Evolutionary conservation across 1,284 basidiomycete genomes (phyloP), one percentile per base, ranked within the genome.

Genomic region (Xerocomus minutiporus): DNA sequence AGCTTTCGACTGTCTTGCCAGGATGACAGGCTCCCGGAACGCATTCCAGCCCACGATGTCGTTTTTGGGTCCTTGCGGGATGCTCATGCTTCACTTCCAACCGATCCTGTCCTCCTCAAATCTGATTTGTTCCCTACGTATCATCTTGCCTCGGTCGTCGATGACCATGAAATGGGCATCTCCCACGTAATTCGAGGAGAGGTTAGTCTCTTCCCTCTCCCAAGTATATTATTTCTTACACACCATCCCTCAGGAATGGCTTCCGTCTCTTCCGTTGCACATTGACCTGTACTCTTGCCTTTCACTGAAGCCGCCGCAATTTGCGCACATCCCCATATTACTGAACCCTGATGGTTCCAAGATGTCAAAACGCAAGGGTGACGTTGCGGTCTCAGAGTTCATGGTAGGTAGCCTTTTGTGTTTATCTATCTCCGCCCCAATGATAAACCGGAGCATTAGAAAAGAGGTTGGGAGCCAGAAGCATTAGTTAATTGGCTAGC

Each of bases 141-240:
- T 66, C 97, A 99, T 60, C 81, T 99, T 2, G 96, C 97, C 0
- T 95, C 86, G 31, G 91, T 99, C 0, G 91, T 97, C 0, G 97
- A 99, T 59, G 97, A 99, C 71, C 84, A 93, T 62, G 83, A 88
- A 60, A 99, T 99, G 97, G 84, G 84, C 1, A 93, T 99, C 42
- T 92, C 93, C 0, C 96, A 99, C 70, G 95, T 99, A 3, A 73
- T 99, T 1, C 82, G 97, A 20, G 97, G 97, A 40, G 96, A 98
- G 77, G 93, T 88, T 54, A 48, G 78, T 61, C 20, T 23, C 3
- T 31, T 34, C 23, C 1, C 4, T 25, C 9, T 48, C 8, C 32
- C 34, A 8, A 34, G n/a, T 12, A 31, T 25, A 46, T 23, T 1
- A 31, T 5, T 48, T 9, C 36, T 52, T 23, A 50, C 52, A 31